Percentiles rank a stretch among this genome's conserved stretches.
These are phyloP conservation scores for Pistacia vera DNA, from an alignment of 345 rosid genomes.

Conservation along the genomic window DNA sequence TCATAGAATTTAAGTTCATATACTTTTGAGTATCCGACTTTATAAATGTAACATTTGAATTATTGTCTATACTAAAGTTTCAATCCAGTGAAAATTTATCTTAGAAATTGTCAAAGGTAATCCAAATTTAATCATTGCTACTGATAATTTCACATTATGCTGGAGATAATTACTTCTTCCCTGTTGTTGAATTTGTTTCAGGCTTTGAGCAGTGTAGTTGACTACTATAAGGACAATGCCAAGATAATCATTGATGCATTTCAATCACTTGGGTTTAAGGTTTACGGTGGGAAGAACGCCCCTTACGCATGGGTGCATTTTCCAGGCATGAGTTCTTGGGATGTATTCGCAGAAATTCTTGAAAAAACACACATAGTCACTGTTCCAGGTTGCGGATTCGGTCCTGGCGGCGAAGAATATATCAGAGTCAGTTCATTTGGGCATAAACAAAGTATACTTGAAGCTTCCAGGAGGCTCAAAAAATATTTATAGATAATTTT, in stretches of 20 bases:
- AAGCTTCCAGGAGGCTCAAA: slow-evolving; percentile 65
- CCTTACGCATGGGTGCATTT: slow-evolving; percentile 83
- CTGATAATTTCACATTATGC: not conserved
- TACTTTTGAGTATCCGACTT: too few relatives aligned
- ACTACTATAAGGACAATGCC: slow-evolving; percentile 68
- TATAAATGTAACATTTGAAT: too few relatives aligned
- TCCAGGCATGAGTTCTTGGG: slow-evolving; percentile 69
- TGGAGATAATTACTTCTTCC: not conserved
- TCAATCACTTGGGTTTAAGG: slow-evolving; percentile 47
- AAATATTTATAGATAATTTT: not conserved
- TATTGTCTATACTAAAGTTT: too few relatives aligned
- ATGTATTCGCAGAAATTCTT: slow-evolving; percentile 64
- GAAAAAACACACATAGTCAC: slow-evolving; percentile 70
- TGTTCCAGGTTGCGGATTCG: slow-evolving; percentile 79
- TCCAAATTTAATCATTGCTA: not conserved
- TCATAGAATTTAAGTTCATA: too few relatives aligned
- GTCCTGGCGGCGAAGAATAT: slow-evolving; percentile 78
- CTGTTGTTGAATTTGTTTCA: not conserved
- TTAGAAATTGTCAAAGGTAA: too few relatives aligned
- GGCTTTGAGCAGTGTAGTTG: slow-evolving; percentile 26
- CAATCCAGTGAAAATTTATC: too few relatives aligned
- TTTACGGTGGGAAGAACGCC: slow-evolving; percentile 73
- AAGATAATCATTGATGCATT: slow-evolving; percentile 56
- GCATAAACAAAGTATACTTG: slow-evolving; percentile 41
- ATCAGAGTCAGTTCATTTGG: slow-evolving; percentile 81